phyloP scores from a whole-genome alignment of 441 rosid species.

The Bocquillonia castaneifolia region DNA sequence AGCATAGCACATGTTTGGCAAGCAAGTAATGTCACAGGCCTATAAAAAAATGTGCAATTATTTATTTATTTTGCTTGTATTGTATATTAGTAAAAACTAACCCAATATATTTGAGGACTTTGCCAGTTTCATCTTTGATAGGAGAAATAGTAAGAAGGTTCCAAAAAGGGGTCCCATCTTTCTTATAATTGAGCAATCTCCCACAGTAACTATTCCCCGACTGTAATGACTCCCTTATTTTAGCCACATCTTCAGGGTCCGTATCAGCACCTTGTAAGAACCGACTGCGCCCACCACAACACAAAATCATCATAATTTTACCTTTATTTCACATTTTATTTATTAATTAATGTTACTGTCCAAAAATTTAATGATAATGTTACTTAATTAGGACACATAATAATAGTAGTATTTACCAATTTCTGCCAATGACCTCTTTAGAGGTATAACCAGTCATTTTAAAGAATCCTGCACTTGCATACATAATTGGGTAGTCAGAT shows the following conservation, averaged over 20 bases:
- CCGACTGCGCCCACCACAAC: slow-evolving; percentile 45
- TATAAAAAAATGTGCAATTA: too few species aligned
- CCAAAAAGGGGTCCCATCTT: slow-evolving; percentile 94
- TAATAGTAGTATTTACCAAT: slow-evolving; percentile 42
- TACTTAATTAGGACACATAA: not conserved
- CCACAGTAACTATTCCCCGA: slow-evolving; percentile 72
- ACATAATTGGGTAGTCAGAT: slow-evolving; percentile 80
- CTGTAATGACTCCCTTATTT: slow-evolving; percentile 62
- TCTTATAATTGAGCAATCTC: slow-evolving; percentile 83
- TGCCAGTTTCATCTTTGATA: slow-evolving; percentile 82
- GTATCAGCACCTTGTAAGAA: slow-evolving; percentile 89
- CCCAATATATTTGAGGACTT: slow-evolving; percentile 87
- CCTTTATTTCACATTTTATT: too few species aligned
- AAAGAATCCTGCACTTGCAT: slow-evolving; percentile 96
- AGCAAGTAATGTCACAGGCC: too few species aligned
- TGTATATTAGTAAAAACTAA: too few species aligned
- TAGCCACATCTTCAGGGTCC: slow-evolving; percentile 72
- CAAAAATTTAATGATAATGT: not conserved
- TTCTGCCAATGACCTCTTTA: slow-evolving; percentile 85
- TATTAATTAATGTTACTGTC: too few species aligned
- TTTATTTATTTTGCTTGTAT: too few species aligned
- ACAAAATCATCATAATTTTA: slow-evolving; percentile 7
- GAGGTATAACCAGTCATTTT: slow-evolving; percentile 95
- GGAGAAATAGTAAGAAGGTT: slow-evolving; percentile 92
- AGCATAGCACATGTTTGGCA: too few species aligned